phyloP scores from a whole-genome alignment of 2,329 filamentous ascomycete genomes.

The Penicillium sp. region DNA sequence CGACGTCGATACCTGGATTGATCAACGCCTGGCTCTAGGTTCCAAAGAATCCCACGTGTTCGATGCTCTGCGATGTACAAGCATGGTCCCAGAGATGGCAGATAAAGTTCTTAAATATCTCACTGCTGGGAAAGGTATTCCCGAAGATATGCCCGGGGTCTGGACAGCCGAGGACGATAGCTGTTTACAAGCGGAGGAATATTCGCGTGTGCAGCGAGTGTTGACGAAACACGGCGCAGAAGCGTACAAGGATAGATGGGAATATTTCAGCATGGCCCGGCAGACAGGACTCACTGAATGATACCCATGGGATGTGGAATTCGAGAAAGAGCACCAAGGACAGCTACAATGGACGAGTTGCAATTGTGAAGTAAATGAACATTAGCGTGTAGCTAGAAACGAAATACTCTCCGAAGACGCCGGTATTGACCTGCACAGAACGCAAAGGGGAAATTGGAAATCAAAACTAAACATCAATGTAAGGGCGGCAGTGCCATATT shows the following conservation, averaged over 20 bases:
- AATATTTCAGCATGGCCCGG: slow-evolving; percentile 37
- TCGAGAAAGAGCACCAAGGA: not conserved
- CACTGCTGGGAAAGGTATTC: slow-evolving; percentile 36
- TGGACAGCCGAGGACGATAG: slow-evolving; percentile 51
- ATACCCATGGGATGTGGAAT: not conserved
- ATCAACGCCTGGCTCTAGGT: slow-evolving; percentile 32
- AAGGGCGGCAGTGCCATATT: not conserved
- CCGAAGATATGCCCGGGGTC: slow-evolving; percentile 44
- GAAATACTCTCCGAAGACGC: slow-evolving; percentile 5
- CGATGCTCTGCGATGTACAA: slow-evolving; percentile 41
- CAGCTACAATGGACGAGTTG: not conserved
- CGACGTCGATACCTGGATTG: slow-evolving; percentile 43
- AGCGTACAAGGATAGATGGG: slow-evolving; percentile 36
- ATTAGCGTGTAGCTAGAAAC: slow-evolving; percentile 4
- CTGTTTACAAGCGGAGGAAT: slow-evolving; percentile 35
- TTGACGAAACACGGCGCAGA: slow-evolving; percentile 48
- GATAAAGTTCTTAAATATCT: slow-evolving; percentile 38
- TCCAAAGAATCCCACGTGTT: slow-evolving; percentile 33
- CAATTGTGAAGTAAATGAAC: slow-evolving; percentile 1
- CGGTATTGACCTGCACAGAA: slow-evolving; percentile 5
- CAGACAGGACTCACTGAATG: slow-evolving; percentile 19
- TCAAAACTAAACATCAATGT: not conserved
- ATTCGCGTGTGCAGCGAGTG: slow-evolving; percentile 35
- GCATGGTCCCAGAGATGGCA: slow-evolving; percentile 42
- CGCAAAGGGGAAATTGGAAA: slow-evolving; percentile 2